A percentile compares a stretch with the other conserved stretches of the same genome.
Conservation (phyloP, 2,329 filamentous ascomycete species). For the Scopulariopsis brevicaulis region DNA sequence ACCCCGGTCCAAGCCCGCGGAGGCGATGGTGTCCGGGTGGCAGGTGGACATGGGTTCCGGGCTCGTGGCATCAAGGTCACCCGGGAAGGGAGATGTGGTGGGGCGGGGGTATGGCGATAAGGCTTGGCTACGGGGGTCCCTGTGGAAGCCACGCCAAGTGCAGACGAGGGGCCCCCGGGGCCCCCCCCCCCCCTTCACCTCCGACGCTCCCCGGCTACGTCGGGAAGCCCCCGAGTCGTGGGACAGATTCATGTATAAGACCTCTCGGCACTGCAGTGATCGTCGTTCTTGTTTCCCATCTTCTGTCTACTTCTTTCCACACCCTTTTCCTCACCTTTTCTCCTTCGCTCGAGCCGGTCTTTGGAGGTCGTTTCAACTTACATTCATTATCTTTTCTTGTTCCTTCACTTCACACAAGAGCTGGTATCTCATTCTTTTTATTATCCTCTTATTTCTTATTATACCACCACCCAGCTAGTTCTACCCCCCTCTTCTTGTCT, state of each 20-base stretch:
- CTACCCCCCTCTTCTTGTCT: neutral
- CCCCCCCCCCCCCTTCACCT: neutral
- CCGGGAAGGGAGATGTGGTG: neutral
- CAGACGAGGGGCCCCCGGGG: neutral
- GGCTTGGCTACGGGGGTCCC: neutral
- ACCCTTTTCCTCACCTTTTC: neutral
- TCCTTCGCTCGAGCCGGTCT: neutral
- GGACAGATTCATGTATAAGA: constrained; percentile 1
- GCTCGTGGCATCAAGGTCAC: neutral
- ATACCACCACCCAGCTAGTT: neutral
- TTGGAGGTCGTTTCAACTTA: neutral
- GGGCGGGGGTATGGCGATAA: neutral
- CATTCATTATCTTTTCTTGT: neutral
- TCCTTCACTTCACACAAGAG: neutral
- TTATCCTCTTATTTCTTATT: no score
- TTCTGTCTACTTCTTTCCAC: no score
- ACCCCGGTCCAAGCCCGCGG: neutral
- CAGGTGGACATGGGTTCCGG: neutral
- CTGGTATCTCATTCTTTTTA: constrained; percentile 3
- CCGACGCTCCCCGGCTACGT: neutral
- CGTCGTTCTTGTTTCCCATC: constrained; percentile 2
- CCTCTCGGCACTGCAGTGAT: constrained; percentile 4
- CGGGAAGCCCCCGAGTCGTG: neutral
- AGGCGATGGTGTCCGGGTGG: neutral
- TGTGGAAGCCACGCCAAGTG: neutral